These are phyloP conservation scores for Plasmopara muralis DNA, from an alignment of 352 stramenopile genomes.

Conservation along the genomic window DNA sequence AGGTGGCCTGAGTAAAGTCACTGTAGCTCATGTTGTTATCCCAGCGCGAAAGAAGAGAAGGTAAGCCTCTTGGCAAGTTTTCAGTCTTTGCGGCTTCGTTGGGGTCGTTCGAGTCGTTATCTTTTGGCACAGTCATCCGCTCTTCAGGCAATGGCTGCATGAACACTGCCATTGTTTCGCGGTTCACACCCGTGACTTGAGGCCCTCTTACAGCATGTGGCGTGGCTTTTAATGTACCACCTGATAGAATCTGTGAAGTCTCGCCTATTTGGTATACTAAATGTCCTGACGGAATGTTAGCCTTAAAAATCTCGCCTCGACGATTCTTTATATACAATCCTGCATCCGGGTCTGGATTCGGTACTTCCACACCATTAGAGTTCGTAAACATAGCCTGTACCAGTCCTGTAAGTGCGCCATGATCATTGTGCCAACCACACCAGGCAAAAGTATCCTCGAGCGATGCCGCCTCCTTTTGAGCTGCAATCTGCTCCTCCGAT, in stretches of 20 bases:
- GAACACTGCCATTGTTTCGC: conserved; percentile 95
- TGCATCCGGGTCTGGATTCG: conserved; percentile 69
- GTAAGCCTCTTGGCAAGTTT: conserved; percentile 74
- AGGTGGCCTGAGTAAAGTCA: conserved; percentile 88
- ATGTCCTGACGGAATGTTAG: conserved; percentile 76
- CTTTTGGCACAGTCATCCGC: conserved; percentile 63
- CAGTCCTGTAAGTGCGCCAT: conserved; percentile 92
- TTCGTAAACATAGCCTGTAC: conserved; percentile 90
- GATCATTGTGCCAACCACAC: conserved; percentile 98
- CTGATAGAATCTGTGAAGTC: conserved; percentile 93
- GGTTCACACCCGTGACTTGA: conserved; percentile 65
- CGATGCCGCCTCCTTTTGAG: conserved; percentile 33
- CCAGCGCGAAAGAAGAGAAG: conserved; percentile 82
- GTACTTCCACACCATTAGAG: conserved; percentile 43
- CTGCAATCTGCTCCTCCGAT: conserved; percentile 46
- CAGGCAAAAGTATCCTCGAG: conserved; percentile 87
- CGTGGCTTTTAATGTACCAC: conserved; percentile 87
- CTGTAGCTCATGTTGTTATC: conserved; percentile 86
- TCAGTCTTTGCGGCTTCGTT: conserved; percentile 50
- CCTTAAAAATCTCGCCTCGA: conserved; percentile 83
- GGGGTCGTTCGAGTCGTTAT: conserved; percentile 22
- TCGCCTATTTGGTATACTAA: conserved; percentile 95
- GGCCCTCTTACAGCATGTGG: conserved; percentile 86
- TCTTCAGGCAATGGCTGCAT: conserved; percentile 91
- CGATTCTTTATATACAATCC: conserved; percentile 94